Evolutionary conservation across 208 protist species (phyloP).

Genomic region (Wallacemonas collosoma): DNA sequence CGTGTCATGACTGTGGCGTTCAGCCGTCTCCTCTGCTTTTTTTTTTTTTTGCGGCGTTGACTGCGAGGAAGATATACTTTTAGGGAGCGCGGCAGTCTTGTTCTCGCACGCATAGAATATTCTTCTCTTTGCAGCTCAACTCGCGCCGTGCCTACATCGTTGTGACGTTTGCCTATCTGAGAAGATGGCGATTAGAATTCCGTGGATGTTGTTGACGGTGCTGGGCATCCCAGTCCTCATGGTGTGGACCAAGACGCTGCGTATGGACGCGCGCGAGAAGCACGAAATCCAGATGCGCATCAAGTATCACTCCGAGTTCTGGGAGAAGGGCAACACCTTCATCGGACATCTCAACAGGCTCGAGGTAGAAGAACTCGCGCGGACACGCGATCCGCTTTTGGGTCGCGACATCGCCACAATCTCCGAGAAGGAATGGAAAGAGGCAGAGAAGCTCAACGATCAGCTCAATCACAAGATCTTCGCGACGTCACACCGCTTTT

Average conservation of each 20-base stretch:
- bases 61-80: too few relatives aligned
- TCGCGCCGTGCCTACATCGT: too few relatives aligned
- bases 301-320: slow-evolving; percentile 81
- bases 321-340: slow-evolving; percentile 72
- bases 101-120: too few relatives aligned
- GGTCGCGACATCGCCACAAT: slow-evolving; percentile 40
- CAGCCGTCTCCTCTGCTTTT: too few relatives aligned
- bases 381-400: slow-evolving; percentile 41
- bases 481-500: background rate
- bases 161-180: too few relatives aligned
- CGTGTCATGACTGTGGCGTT: too few relatives aligned
- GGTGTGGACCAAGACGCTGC: slow-evolving; percentile 66
- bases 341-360: slow-evolving; percentile 26
- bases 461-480: slow-evolving; percentile 14
- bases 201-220: slow-evolving; percentile 68
- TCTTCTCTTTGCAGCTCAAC: too few relatives aligned
- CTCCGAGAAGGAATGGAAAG: slow-evolving; percentile 28
- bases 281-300: slow-evolving; percentile 85
- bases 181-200: slow-evolving; percentile 49
- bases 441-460: slow-evolving; percentile 12
- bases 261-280: slow-evolving; percentile 79
- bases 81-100: too few relatives aligned
- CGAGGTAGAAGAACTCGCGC: background rate
- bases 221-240: slow-evolving; percentile 69
- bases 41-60: too few relatives aligned